Evolutionary conservation across 768 basidiomycete genomes (phyloP), one percentile per base, ranked within the genome.

Genomic region (Kwoniella mangroviensis): DNA sequence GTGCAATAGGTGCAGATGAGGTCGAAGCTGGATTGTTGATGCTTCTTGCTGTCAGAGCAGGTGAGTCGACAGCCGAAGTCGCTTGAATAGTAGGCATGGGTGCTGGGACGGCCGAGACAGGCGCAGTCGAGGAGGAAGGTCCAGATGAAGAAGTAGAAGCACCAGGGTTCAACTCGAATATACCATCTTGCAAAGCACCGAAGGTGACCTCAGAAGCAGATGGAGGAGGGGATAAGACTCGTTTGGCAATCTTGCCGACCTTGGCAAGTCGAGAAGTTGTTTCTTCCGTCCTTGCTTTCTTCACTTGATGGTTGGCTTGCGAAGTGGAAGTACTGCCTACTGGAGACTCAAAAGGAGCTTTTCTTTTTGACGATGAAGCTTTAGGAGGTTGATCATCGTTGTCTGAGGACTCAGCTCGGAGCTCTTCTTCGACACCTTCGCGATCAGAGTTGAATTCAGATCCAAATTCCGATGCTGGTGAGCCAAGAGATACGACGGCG

Each of bases 241-340:
- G 51, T 53, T 69, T 69, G 21, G 62, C 24, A n/a, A 75, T 69
- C 53, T 75, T 75, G 51, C 69, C 73, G 21, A 67, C 54, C 2
- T 55, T 66, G 3, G 66, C 65, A 13, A 42, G 52, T 21, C 49
- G 43, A 62, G 26, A 28, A 43, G 60, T 19, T 40, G 17, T 54
- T 22, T 54, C 34, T 54, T 64, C 63, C 12, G 41, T 60, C 26
- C 22, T 60, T 11, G 58, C 58, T 43, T 42, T 60, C 26, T 42
- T 60, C 7, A 40, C 58, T 19, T 43, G 2, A 19, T 42, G 34
- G 22, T 60, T 26, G 22, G 26, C 6, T 60, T 26, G 58, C 11
- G 13, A 41, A 21, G 15, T 26, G 41, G 15, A 49, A 49, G 45
- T 54, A 12, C 24, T 24, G 53, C 5, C 58, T 17, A 42, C 41